Conservation (phyloP, 768 basidiomycete species). For the Serendipita indica region DNA sequence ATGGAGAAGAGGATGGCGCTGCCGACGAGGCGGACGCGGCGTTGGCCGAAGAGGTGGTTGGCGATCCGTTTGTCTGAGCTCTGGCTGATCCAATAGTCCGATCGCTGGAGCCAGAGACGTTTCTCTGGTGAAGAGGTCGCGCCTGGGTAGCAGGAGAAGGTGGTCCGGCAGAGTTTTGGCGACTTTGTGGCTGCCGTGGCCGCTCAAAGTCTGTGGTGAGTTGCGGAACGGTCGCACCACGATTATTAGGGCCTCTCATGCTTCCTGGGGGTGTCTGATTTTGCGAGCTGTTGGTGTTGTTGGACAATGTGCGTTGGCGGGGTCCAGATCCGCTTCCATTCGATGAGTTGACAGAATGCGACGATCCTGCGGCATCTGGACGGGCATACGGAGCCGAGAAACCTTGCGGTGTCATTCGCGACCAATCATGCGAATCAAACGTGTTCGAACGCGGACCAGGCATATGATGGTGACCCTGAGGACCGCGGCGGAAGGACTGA, state of each 20-base stretch:
- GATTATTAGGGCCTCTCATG: constrained; percentile 21
- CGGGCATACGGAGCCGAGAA: constrained; percentile 63
- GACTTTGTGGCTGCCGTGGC: constrained; percentile 13
- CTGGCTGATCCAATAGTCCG: constrained; percentile 2
- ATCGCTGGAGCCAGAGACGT: constrained; percentile 12
- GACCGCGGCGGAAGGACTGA: constrained; percentile 8
- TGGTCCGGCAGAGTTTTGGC: constrained; percentile 1
- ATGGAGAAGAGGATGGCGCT: constrained; percentile 27
- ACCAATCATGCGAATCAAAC: constrained; percentile 13
- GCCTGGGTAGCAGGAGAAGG: constrained; percentile 7
- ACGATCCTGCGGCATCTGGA: constrained; percentile 63
- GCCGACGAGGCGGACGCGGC: constrained; percentile 31
- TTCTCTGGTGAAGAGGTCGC: constrained; percentile 15
- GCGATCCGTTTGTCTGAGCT: constrained; percentile 11
- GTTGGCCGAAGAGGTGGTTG: constrained; percentile 16
- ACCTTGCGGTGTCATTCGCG: constrained; percentile 27
- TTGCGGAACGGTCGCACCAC: constrained; percentile 13
- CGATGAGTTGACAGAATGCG: constrained; percentile 58
- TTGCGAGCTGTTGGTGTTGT: constrained; percentile 9
- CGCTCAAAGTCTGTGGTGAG: constrained; percentile 12
- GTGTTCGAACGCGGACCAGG: constrained; percentile 19
- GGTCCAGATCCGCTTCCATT: constrained; percentile 20
- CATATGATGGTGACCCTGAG: not conserved
- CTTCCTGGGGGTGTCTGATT: constrained; percentile 14
- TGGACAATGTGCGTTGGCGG: constrained; percentile 42